Evolutionary conservation across 2,329 filamentous ascomycete genomes (phyloP).

Genomic region (Leptographium procerum): DNA sequence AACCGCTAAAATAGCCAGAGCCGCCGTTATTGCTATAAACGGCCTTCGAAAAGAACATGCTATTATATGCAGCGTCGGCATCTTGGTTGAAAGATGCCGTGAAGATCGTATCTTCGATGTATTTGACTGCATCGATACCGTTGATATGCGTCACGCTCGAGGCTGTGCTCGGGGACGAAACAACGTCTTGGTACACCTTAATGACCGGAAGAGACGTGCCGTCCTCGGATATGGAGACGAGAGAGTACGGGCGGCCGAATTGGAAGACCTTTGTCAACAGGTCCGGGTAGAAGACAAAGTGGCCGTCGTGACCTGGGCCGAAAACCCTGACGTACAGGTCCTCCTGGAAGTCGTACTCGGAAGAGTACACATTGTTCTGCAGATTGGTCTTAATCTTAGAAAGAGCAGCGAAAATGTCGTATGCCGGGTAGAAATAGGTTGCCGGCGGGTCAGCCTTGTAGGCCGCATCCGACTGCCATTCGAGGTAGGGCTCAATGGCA

Average conservation of each 20-base stretch:
- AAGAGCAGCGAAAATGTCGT: slow-evolving; percentile 26
- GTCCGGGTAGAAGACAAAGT: slow-evolving; percentile 29
- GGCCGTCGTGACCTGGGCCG: slow-evolving; percentile 28
- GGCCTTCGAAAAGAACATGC: slow-evolving; percentile 22
- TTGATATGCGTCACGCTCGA: slow-evolving; percentile 18
- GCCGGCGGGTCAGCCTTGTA: slow-evolving; percentile 27
- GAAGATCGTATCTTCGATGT: slow-evolving; percentile 30
- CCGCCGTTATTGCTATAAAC: slow-evolving; percentile 9
- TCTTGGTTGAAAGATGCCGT: slow-evolving; percentile 22
- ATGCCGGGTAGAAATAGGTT: slow-evolving; percentile 25
- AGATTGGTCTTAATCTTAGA: slow-evolving; percentile 21
- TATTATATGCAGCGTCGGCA: slow-evolving; percentile 24
- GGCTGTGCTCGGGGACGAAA: slow-evolving; percentile 10
- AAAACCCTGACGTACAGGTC: slow-evolving; percentile 28
- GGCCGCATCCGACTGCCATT: slow-evolving; percentile 27
- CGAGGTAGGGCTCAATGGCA: slow-evolving; percentile 27
- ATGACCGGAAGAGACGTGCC: slow-evolving; percentile 27
- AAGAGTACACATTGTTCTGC: slow-evolving; percentile 21
- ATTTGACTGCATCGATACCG: slow-evolving; percentile 20
- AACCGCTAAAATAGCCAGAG: slow-evolving; percentile 19
- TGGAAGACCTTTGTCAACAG: slow-evolving; percentile 25
- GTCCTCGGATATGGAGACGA: slow-evolving; percentile 29
- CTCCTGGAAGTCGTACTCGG: slow-evolving; percentile 29
- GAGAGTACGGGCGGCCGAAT: slow-evolving; percentile 23
- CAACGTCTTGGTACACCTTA: slow-evolving; percentile 31